Base-by-base conservation (phyloP, 305 asterid species). In the Fraxinus greggii region DNA sequence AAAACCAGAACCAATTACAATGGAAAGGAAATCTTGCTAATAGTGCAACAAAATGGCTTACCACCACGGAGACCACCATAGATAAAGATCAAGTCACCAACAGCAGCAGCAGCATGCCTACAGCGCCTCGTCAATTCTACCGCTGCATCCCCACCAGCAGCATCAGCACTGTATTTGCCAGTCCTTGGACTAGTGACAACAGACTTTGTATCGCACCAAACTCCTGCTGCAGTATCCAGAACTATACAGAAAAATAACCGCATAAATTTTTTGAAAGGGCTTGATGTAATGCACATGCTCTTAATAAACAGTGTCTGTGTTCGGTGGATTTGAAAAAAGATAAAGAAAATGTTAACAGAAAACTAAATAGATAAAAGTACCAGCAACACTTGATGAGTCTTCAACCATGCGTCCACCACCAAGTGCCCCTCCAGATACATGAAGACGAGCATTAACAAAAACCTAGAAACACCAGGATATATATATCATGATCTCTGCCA, bases 341-440 rank as follows among this genome's bases (percentile, higher is more conserved):
- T 29, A 19, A 63, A 83, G 61, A 84, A 88, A 67, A 82, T 73
- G 72, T 29, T 21, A 26, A 48, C 24, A 72, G 79, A 65, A 70
- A 82, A 75, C 36, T 63, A 63, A 69, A 81, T 17, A 85, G 80
- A 54, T 51, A 48, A 33, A 75, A 75, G 79, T 92, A 97, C 99
- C 99, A 83, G 99, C 99, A 48, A 97, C 93, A 83, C 99, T 97
- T 76, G 99, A 97, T 45, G 98, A 97, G 92, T 97, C 99, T 89
- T 97, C 99, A 78, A 97, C 99, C 99, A 96, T 94, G 85, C 99
- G 96, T 32, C 99, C 99, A 24, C 99, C 99, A 28, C 99, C 99
- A 88, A 96, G 95, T 78, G 99, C 98, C 78, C 99, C 99, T 80
- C 99, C 99, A 79, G 98, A 94, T 79, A 94, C 99, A 93, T 97